Evolutionary conservation across 2,329 filamentous ascomycete genomes (phyloP).

Genomic region (Epichloe brachyelytri): DNA sequence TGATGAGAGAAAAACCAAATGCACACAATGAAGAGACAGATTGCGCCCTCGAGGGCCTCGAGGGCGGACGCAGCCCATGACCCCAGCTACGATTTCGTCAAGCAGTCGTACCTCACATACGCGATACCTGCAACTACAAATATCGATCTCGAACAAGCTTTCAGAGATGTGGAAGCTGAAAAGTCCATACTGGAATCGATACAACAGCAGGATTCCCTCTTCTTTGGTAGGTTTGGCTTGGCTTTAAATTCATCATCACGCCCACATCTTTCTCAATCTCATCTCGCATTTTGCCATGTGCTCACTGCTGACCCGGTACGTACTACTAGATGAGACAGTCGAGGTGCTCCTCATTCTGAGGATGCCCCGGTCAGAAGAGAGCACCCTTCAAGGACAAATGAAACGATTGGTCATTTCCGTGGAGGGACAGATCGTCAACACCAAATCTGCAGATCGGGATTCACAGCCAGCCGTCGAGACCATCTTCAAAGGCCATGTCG

Average conservation of each 20-base stretch:
- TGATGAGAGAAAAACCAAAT: background rate
- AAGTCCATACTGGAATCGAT: slow-evolving; percentile 42
- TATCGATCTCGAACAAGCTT: slow-evolving; percentile 38
- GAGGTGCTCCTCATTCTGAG: slow-evolving; percentile 56
- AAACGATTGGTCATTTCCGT: slow-evolving; percentile 51
- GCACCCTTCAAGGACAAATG: slow-evolving; percentile 44
- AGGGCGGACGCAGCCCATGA: slow-evolving; percentile 10
- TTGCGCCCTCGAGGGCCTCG: slow-evolving; percentile 13
- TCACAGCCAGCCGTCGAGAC: slow-evolving; percentile 39
- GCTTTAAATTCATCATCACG: background rate
- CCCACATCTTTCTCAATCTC: slow-evolving; percentile 1
- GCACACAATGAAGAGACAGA: slow-evolving; percentile 7
- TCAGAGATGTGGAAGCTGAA: slow-evolving; percentile 30
- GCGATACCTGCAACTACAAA: slow-evolving; percentile 45
- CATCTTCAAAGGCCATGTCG: slow-evolving; percentile 43
- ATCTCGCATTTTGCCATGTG: slow-evolving; percentile 11
- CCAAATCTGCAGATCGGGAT: slow-evolving; percentile 34
- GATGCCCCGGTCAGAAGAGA: slow-evolving; percentile 46
- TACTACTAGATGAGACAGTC: slow-evolving; percentile 53
- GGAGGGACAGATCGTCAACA: slow-evolving; percentile 52
- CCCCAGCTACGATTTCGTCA: slow-evolving; percentile 30
- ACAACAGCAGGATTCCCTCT: slow-evolving; percentile 49
- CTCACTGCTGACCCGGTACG: slow-evolving; percentile 7
- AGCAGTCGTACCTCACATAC: slow-evolving; percentile 47
- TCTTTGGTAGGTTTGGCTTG: slow-evolving; percentile 49